Conservation (phyloP, 139 green algal species). For the Ulvella scutata region DNA sequence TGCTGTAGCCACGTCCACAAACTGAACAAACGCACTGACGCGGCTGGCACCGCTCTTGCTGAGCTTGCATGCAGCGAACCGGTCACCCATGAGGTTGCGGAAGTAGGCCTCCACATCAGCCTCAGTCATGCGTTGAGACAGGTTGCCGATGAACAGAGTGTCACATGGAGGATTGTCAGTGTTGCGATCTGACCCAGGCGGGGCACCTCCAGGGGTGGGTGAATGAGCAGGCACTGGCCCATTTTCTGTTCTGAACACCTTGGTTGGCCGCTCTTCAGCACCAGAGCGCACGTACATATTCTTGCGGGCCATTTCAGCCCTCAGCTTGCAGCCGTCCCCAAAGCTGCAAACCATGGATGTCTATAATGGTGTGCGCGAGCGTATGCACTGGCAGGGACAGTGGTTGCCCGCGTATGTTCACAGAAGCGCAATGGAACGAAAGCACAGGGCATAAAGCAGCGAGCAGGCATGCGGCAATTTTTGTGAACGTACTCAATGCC, state of each 20-base stretch:
- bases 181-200: constrained; percentile 26
- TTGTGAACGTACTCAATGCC: constrained; percentile 30
- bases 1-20: constrained; percentile 46
- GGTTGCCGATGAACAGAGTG: constrained; percentile 87
- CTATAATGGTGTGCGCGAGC: background rate
- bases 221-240: background rate
- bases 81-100: constrained; percentile 6
- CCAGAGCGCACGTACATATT: constrained; percentile 48
- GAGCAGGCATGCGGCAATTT: too few species aligned
- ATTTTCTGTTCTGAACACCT: background rate
- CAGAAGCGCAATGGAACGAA: too few species aligned
- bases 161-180: constrained; percentile 88
- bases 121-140: constrained; percentile 44
- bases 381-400: background rate
- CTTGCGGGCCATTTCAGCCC: constrained; percentile 80
- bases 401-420: too few species aligned
- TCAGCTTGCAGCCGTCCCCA: constrained; percentile 41
- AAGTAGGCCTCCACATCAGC: constrained; percentile 56
- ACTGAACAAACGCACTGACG: constrained; percentile 53
- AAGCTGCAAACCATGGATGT: constrained; percentile 33
- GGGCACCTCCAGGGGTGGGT: background rate
- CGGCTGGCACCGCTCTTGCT: background rate
- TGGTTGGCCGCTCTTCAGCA: background rate
- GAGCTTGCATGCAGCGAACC: background rate
- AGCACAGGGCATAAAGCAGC: too few species aligned